Evolutionary conservation across 176 grass and related monocot species (phyloP), one percentile per base, ranked within the genome.

Genomic region (Elymus sibiricus): DNA sequence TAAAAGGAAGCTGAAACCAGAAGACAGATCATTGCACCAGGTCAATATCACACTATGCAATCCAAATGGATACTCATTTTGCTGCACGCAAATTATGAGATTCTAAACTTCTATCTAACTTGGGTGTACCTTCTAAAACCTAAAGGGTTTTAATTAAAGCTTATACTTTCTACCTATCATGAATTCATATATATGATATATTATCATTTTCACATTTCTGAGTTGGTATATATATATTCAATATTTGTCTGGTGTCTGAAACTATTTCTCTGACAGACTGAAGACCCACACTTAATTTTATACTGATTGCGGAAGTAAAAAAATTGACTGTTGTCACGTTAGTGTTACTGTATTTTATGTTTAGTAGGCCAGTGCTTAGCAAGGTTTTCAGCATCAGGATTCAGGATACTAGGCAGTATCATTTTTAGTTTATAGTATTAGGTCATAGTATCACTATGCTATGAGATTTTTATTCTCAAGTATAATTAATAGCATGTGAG

Each of bases 1-100:
- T 81, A 98, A 98, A 95, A 98, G 75, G 86, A 98, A 94, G 90
- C 84, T 88, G 83, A 98, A 98, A 92, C 65, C 88, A 89, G 87
- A 88, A 78, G 90, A 91, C 79, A 92, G 27, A 86, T 92, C 97
- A 89, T 74, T 98, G 70, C 93, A 98, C 82, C 97, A 98, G 93
- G 97, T 94, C 46, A 70, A 13, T 83, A 64, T 72, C 5, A 59
- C 65, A 43, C 16, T 22, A 32, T 1, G 0, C 58, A 37, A 42
- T 63, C 28, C 59, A 83, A 80, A 79, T 35, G n/a, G 25, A 60
- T 65, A 47, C 58, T 42, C 74, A 79, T 72, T 31, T 39, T 75
- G 70, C 38, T 64, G 42, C 49, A 6, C 15, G 49, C 39, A 86
- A 44, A 71, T 27, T 87, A 31, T 31, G 40, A 55, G 2, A 74